Base-by-base conservation (phyloP, 2,329 filamentous ascomycete species). In the Neurospora sp. region DNA sequence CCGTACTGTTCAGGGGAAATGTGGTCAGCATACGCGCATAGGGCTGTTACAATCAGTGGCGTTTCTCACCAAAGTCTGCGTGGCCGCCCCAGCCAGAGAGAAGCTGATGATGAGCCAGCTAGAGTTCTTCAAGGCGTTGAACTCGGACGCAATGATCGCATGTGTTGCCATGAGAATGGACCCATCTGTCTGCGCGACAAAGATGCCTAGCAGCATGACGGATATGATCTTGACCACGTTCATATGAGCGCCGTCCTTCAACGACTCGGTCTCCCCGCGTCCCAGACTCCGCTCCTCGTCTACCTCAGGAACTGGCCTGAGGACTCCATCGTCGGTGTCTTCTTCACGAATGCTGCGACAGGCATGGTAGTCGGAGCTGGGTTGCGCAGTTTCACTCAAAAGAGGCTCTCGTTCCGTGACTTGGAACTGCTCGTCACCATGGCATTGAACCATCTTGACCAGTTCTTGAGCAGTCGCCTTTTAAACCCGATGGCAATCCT, bases 91-190 rank as follows among this genome's bases (percentile, higher is more conserved):
- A 1, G 85, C 84, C 15, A 88, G 75, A 1, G 82, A 79, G 72
- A 86, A 87, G 46, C 81, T 81, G 4, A 84, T 86, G 17, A 86
- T 83, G 11, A 88, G 75, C 86, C 87, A 88, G 70, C 83, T 87
- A 3, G 87, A 88, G 68, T 86, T 83, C 17, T 82, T 83, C 4
- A 90, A 75, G 40, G 83, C 81, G 68, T 84, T 80, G 73, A 90
- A 90, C 69, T 89, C 85, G 10, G 87, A 90, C 0, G 87, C 85
- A 68, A 90, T 88, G 3, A 81, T 81, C 0, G 86, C 85, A 70
- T 90, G 87, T 0, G 89, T 91, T 0, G 91, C 89, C 39, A 92
- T 80, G 0, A 92, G 84, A 0, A 92, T 80, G 1, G 88, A 89
- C 0, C 81, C 79, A 75, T 93, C 91, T 17, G 86, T 85, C 69